Evolutionary conservation across 169 alveolate genomes (phyloP).

Genomic region (Eimeria acervulina): DNA sequence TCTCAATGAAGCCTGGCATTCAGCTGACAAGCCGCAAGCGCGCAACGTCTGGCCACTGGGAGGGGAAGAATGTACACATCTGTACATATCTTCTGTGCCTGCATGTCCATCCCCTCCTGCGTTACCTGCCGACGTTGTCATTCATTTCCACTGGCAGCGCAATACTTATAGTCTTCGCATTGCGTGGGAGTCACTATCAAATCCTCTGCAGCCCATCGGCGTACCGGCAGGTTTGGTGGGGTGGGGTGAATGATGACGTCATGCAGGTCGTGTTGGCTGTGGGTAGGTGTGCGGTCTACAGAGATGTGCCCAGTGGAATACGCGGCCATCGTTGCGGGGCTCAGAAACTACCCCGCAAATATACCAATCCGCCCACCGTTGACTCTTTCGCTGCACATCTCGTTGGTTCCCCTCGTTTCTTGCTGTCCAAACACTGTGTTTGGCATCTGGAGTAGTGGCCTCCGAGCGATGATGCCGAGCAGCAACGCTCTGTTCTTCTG

Average conservation of each 20-base stretch:
- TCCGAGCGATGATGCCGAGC: slow-evolving; percentile 39
- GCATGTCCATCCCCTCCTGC: neutral
- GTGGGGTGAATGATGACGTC: slow-evolving; percentile 13
- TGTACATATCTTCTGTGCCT: neutral
- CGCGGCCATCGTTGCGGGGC: neutral
- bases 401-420: slow-evolving; percentile 2
- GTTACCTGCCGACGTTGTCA: neutral
- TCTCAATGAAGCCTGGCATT: slow-evolving; percentile 47
- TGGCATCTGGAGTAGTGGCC: slow-evolving; percentile 53
- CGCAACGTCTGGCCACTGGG: slow-evolving; percentile 17
- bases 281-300: slow-evolving; percentile 40
- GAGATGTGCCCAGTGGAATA: neutral
- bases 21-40: neutral
- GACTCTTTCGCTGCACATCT: slow-evolving; percentile 2
- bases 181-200: slow-evolving; percentile 56
- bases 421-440: slow-evolving; percentile 2
- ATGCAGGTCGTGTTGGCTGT: slow-evolving; percentile 19
- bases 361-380: neutral
- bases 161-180: neutral
- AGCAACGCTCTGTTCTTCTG: slow-evolving; percentile 18
- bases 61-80: neutral
- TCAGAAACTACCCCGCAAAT: neutral
- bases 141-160: neutral
- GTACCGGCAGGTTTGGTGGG: slow-evolving; percentile 27
- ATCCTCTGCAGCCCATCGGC: neutral